Evolutionary conservation across 805 yeast genomes (phyloP).

Genomic region (Hanseniaspora meyeri): DNA sequence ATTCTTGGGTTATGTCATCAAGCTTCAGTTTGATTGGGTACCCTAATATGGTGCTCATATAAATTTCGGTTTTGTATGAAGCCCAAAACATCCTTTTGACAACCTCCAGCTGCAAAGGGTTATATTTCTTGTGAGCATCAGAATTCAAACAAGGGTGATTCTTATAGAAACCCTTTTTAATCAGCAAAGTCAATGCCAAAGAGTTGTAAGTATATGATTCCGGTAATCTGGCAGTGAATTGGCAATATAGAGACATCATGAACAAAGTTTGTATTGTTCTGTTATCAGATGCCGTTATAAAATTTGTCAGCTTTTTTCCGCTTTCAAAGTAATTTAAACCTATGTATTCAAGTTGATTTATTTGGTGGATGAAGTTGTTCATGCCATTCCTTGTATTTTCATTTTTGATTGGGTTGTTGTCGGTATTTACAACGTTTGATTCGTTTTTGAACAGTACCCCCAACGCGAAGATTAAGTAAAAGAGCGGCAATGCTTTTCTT

Average conservation of each 20-base stretch:
- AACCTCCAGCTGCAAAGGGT: conserved; percentile 71
- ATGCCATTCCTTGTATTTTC: conserved; percentile 25
- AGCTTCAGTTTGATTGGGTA: conserved; percentile 65
- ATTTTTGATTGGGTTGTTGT: conserved; percentile 21
- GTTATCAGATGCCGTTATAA: conserved; percentile 68
- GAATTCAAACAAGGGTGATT: conserved; percentile 32
- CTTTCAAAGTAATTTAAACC: conserved; percentile 72
- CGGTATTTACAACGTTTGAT: background rate
- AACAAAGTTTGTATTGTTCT: conserved; percentile 75
- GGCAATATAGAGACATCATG: conserved; percentile 73
- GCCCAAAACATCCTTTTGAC: conserved; percentile 82
- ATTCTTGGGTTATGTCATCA: conserved; percentile 75
- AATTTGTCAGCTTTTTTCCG: conserved; percentile 66
- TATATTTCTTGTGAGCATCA: conserved; percentile 35
- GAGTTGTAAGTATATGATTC: conserved; percentile 87
- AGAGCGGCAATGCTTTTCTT: conserved; percentile 61
- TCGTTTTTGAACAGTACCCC: conserved; percentile 66
- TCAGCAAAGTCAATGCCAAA: conserved; percentile 68
- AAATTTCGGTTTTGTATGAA: conserved; percentile 79
- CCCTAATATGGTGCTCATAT: conserved; percentile 77
- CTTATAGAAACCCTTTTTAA: conserved; percentile 73
- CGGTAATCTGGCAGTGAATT: conserved; percentile 75
- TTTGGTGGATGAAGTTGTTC: conserved; percentile 15
- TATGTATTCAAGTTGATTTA: conserved; percentile 43
- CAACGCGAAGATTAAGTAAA: conserved; percentile 78